Conservation (phyloP, 345 rosid species). For the Raphanus raphanistrum region DNA sequence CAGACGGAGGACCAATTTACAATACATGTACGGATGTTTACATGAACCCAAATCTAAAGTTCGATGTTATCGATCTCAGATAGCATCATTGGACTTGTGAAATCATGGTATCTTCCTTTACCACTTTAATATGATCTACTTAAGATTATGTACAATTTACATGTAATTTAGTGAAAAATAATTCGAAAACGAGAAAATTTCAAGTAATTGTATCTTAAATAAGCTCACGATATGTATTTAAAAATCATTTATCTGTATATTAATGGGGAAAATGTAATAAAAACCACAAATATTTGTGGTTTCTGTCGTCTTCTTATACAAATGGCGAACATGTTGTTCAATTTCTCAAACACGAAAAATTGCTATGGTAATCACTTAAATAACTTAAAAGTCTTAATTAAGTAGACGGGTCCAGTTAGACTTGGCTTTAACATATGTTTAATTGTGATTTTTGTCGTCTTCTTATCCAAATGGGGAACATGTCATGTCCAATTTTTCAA, state of each 20-base stretch:
- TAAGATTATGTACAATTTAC: conserved; percentile 15
- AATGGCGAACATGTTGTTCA: conserved; percentile 9
- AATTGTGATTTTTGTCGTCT: neutral
- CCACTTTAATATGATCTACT: conserved; percentile 11
- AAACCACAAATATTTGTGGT: neutral
- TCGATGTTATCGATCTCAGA: conserved; percentile 87
- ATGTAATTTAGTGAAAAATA: neutral
- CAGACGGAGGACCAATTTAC: conserved; percentile 91
- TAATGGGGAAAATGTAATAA: neutral
- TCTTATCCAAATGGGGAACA: conserved; percentile 3
- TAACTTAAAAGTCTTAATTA: neutral
- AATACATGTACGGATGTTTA: conserved; percentile 78
- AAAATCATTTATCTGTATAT: neutral
- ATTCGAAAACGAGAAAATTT: neutral
- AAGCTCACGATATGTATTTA: neutral
- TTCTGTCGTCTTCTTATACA: neutral
- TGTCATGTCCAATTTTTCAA: neutral
- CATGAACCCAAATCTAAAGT: conserved; percentile 78
- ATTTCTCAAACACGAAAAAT: neutral
- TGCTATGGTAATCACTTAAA: neutral
- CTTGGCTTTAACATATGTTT: conserved; percentile 4
- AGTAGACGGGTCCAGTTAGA: conserved; percentile 20
- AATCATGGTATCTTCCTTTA: neutral
- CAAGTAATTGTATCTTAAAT: neutral
- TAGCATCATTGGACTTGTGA: conserved; percentile 30